Evolutionary conservation across 208 protist species (phyloP), one percentile per base, ranked within the genome.

Genomic region (Acanthamoeba lenticulata): DNA sequence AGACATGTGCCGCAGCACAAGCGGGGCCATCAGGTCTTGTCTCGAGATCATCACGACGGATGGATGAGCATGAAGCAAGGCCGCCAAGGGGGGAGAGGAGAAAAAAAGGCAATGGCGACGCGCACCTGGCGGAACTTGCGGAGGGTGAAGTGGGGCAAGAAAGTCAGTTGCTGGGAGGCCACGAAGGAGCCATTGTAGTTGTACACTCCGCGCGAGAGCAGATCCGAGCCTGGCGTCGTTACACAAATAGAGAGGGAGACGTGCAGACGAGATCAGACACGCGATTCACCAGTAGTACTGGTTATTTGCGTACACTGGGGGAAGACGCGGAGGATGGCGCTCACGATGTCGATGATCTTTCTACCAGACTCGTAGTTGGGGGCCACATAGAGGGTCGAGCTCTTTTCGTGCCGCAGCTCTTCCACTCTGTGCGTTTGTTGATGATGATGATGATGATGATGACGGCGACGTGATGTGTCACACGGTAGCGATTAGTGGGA

Each of bases 51-150:
- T 60, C 60, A 69, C 27, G 24, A 29, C 6, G 6, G 19, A 52
- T 15, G 47, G 9, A 52, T 15, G 47, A 52, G 5, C 9, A 15
- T 52, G 47, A 19, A 52, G 15, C 9, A 19, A 24, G 4, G 11
- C 52, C 52, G 52, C 11, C 52, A 24, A 24, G 11, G 11, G 11
- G 4, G 2, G 52, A 60, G 9, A 6, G 9, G 52, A 24, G 9
- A 49, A 49, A 49, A 49, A 15, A 49, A 5, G 15, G 65, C n/a
- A 2, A 11, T 11, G 65, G 65, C 36, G 17, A 2, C 6, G 38
- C 67, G 69, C 44, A 79, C 69, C 2, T 79, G 69, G 19, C 36
- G 69, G 38, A 79, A 47, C 69, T 79, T 79, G 38, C 69, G 69
- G 21, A 79, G 69, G 69, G 36, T 79, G 24, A 79, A 79, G 36